Conservation (phyloP, 164 flowering plant genomes). For the Macadamia integrifolia region DNA sequence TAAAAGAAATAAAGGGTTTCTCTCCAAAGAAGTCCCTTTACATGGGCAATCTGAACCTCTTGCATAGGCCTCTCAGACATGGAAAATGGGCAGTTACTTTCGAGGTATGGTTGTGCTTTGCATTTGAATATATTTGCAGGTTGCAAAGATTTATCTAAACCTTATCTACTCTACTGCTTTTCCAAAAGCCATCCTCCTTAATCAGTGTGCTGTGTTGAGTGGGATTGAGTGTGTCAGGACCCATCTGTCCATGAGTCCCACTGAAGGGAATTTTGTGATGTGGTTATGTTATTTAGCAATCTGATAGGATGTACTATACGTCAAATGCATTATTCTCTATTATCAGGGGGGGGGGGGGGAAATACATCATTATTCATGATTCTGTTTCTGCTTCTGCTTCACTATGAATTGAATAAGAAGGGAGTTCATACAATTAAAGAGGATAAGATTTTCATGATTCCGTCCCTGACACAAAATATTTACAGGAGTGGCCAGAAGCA, state of each 20-base stretch:
- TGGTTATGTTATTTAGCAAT: background rate
- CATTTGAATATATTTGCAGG: background rate
- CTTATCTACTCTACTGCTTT: background rate
- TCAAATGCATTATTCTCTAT: no score
- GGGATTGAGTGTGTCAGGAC: background rate
- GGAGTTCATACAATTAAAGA: background rate
- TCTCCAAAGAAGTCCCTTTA: conserved; percentile 37
- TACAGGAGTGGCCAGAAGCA: conserved; percentile 80
- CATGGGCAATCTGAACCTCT: conserved; percentile 76
- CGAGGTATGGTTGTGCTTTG: conserved; percentile 36
- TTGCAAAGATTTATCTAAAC: background rate
- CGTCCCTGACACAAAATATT: background rate
- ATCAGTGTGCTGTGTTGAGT: no score
- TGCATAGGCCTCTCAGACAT: conserved; percentile 60
- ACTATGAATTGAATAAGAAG: background rate
- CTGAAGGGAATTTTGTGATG: background rate
- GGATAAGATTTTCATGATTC: background rate
- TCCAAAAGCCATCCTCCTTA: background rate
- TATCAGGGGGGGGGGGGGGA: background rate
- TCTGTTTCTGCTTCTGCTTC: no score
- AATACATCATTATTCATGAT: background rate
- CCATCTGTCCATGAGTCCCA: background rate
- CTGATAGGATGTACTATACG: background rate
- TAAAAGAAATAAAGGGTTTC: conserved; percentile 39
- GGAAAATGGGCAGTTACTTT: conserved; percentile 82